A percentile compares a stretch with the other conserved stretches of the same genome.
Evolutionary conservation across 1,139 yeast species (phyloP).

Genomic region (Protomyces gravidus): DNA sequence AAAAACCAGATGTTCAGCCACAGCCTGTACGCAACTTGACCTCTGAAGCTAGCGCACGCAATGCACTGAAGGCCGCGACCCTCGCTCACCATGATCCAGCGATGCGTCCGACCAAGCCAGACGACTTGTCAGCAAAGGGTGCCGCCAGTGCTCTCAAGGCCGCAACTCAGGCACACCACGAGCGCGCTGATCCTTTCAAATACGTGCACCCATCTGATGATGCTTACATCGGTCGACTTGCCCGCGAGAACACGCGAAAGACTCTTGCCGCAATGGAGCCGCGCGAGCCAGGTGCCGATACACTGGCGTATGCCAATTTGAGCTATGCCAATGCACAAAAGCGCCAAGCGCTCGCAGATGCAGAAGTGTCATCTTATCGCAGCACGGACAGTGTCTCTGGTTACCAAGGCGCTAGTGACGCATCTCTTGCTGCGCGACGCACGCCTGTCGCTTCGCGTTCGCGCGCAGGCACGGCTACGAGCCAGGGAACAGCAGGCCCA

Average conservation of each 20-base stretch:
- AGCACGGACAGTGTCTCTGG: slow-evolving; percentile 8
- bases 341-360: slow-evolving; percentile 9
- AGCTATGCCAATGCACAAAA: slow-evolving; percentile 10
- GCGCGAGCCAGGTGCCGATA: slow-evolving; percentile 9
- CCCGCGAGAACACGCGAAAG: slow-evolving; percentile 13
- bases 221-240: slow-evolving; percentile 14
- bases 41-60: slow-evolving; percentile 26
- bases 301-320: slow-evolving; percentile 15
- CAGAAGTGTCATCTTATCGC: neutral
- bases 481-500: slow-evolving; percentile 2
- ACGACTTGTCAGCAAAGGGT: slow-evolving; percentile 24
- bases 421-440: neutral
- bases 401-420: neutral
- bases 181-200: slow-evolving; percentile 22
- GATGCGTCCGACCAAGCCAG: slow-evolving; percentile 22
- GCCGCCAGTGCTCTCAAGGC: slow-evolving; percentile 24
- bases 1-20: slow-evolving; percentile 6
- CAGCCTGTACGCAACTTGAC: slow-evolving; percentile 10
- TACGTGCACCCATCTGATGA: slow-evolving; percentile 24
- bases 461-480: slow-evolving; percentile 20
- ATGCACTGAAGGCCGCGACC: slow-evolving; percentile 24
- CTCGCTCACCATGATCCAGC: slow-evolving; percentile 25
- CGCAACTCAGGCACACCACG: slow-evolving; percentile 22
- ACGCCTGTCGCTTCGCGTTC: neutral
- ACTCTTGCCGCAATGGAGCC: slow-evolving; percentile 19